Evolutionary conservation across 345 rosid species (phyloP).

Genomic region (Gossypium rotundifolium): DNA sequence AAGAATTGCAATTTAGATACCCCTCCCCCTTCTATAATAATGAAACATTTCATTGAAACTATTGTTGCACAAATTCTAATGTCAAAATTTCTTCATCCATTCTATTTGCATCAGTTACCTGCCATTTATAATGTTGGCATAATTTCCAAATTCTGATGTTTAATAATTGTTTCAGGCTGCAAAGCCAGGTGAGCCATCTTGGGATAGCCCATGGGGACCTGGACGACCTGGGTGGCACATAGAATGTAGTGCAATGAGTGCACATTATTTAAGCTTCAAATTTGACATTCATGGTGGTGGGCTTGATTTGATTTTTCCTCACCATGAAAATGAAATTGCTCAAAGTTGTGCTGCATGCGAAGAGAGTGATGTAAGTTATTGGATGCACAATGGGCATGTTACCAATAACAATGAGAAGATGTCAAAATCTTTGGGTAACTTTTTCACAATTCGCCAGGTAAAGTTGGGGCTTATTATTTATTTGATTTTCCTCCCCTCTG

Average conservation of each 20-base stretch:
- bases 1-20: background rate
- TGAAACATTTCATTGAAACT: background rate
- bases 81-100: background rate
- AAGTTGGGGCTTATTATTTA: background rate
- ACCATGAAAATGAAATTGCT: conserved; percentile 84
- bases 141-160: conserved; percentile 2
- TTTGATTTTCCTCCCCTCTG: background rate
- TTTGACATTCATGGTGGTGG: conserved; percentile 93
- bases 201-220: conserved; percentile 90
- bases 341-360: conserved; percentile 73
- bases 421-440: conserved; percentile 74
- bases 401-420: conserved; percentile 78
- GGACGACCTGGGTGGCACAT: conserved; percentile 99
- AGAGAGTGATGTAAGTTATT: conserved; percentile 51
- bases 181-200: conserved; percentile 79
- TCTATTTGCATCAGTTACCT: background rate
- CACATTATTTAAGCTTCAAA: conserved; percentile 47
- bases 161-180: conserved; percentile 53
- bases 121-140: background rate
- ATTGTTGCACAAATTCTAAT: background rate
- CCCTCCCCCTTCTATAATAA: background rate
- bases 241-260: conserved; percentile 98
- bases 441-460: conserved; percentile 69
- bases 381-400: conserved; percentile 95
- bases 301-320: conserved; percentile 69